phyloP scores from a whole-genome alignment of 345 rosid genomes.

The Lepidium didymum region DNA sequence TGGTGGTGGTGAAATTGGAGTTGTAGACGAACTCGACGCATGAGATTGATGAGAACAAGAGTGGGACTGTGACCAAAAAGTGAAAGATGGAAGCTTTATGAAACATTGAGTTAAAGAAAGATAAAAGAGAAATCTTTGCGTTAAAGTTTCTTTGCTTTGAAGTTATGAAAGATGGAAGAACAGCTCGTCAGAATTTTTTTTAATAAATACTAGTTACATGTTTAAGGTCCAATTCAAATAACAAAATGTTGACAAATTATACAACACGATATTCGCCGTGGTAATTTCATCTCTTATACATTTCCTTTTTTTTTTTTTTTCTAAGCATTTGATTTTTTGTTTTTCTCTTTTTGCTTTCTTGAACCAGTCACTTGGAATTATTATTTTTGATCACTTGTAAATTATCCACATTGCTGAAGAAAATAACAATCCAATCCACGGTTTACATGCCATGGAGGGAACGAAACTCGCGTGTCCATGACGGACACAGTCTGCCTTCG shows the following conservation, averaged over 20 bases:
- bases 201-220: too few species aligned
- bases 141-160: background rate
- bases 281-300: background rate
- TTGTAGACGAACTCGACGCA: constrained; percentile 54
- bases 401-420: too few species aligned
- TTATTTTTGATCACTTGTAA: too few species aligned
- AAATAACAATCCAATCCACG: too few species aligned
- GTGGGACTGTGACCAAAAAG: background rate
- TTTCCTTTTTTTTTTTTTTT: background rate
- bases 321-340: background rate
- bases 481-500: too few species aligned
- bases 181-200: too few species aligned
- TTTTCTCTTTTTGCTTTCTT: too few species aligned
- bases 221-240: background rate
- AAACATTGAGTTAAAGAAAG: background rate
- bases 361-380: too few species aligned
- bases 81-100: constrained; percentile 5
- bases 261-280: too few species aligned
- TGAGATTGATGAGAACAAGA: constrained; percentile 13
- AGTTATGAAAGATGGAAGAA: background rate
- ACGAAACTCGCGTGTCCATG: too few species aligned
- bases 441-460: too few species aligned
- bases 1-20: constrained; percentile 46
- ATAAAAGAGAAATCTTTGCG: background rate
- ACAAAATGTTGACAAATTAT: background rate